Percentiles rank a stretch among this genome's conserved stretches.
Conservation (phyloP, 306 rosid genomes). For the Calophaca sinica region DNA sequence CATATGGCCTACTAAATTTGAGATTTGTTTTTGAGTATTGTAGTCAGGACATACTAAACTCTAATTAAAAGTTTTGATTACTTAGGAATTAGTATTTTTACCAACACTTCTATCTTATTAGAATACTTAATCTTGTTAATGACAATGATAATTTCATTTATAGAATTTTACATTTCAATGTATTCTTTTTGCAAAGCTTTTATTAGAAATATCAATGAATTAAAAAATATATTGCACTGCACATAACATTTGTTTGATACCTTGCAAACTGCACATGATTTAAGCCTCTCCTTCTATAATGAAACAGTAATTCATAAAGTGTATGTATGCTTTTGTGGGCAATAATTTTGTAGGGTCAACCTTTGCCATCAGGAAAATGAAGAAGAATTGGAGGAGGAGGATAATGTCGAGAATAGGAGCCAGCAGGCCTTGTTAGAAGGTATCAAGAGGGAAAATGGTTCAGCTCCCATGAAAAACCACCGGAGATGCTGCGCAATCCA, state of each 20-base stretch:
- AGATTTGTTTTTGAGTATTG: too few species aligned
- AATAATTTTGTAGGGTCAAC: constrained; percentile 73
- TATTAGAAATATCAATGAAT: not conserved
- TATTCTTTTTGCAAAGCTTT: not conserved
- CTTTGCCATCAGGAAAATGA: constrained; percentile 82
- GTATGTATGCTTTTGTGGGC: constrained; percentile 44
- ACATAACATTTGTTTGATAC: not conserved
- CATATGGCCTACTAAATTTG: too few species aligned
- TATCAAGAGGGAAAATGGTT: constrained; percentile 46
- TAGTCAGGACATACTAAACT: too few species aligned
- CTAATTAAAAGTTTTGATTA: too few species aligned
- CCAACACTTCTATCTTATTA: too few species aligned
- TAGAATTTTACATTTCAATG: not conserved
- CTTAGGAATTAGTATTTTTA: too few species aligned
- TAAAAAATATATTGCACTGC: not conserved
- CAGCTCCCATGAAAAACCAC: constrained; percentile 48
- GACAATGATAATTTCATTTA: not conserved
- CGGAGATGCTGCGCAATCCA: constrained; percentile 65
- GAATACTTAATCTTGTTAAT: not conserved
- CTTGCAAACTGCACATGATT: not conserved
- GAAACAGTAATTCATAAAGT: constrained; percentile 45
- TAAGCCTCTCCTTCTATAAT: constrained; percentile 10
- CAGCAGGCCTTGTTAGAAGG: constrained; percentile 60
- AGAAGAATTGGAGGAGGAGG: constrained; percentile 67
- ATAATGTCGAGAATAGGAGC: constrained; percentile 50